Evolutionary conservation across 495 filamentous ascomycete species (phyloP).

Genomic region (Ramalina peruviana): DNA sequence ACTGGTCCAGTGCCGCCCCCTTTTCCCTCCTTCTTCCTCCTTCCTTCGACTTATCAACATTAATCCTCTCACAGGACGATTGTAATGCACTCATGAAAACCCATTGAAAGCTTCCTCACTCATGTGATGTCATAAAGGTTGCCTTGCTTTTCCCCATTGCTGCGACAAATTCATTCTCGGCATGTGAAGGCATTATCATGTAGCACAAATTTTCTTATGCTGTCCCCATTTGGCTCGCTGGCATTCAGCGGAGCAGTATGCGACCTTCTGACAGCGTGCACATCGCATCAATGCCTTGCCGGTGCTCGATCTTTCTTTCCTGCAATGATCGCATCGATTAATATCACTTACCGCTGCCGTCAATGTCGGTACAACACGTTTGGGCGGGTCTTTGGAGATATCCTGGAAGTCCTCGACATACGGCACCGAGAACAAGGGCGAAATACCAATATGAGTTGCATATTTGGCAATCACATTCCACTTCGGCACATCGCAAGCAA

Average conservation of each 20-base stretch:
- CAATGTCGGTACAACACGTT: neutral
- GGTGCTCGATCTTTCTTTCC: neutral
- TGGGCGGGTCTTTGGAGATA: neutral
- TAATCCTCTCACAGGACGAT: too few relatives aligned
- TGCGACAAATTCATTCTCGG: too few relatives aligned
- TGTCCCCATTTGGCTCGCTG: slow-evolving; percentile 14
- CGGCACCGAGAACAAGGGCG: slow-evolving; percentile 20
- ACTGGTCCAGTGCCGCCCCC: too few relatives aligned
- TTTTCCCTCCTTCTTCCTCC: too few relatives aligned
- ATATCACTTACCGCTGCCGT: neutral
- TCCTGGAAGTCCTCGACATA: slow-evolving; percentile 16
- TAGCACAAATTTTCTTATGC: slow-evolving; percentile 12
- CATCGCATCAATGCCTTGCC: slow-evolving; percentile 8
- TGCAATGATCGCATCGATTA: neutral
- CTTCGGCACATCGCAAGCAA: slow-evolving; percentile 2
- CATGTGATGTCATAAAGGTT: too few relatives aligned
- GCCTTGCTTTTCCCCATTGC: too few relatives aligned
- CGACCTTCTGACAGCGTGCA: slow-evolving; percentile 7
- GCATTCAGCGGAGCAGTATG: slow-evolving; percentile 12
- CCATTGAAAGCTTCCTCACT: too few relatives aligned
- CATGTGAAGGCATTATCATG: neutral
- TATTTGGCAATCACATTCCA: slow-evolving; percentile 19
- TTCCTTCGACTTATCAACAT: too few relatives aligned
- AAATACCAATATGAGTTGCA: slow-evolving; percentile 22
- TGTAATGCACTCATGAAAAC: too few relatives aligned